Percentiles rank a stretch among this genome's conserved stretches.
These are phyloP conservation scores for Evansstolkia leycettana DNA, from an alignment of 495 filamentous ascomycete species.

Conservation along the genomic window DNA sequence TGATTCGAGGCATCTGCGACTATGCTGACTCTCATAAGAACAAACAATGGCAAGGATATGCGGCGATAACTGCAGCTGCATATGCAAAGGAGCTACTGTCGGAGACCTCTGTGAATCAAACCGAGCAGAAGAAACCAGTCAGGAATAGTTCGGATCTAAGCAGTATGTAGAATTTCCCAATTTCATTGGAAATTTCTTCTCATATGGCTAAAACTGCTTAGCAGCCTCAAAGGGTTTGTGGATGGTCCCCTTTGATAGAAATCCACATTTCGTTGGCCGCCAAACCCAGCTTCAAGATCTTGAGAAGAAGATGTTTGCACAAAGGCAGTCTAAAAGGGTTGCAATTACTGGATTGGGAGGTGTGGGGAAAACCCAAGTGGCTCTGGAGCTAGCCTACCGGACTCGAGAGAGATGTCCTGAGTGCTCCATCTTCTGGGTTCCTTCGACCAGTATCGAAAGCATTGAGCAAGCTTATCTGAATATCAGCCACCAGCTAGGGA, in stretches of 20 bases:
- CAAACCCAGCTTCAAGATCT: constrained; percentile 10
- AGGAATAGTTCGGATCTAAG: no score
- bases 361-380: constrained; percentile 40
- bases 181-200: no score
- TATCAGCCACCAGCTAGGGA: constrained; percentile 18
- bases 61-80: constrained; percentile 11
- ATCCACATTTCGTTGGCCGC: constrained; percentile 17
- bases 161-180: no score
- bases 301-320: not conserved
- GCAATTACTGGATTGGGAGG: constrained; percentile 34
- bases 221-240: constrained; percentile 2
- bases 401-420: constrained; percentile 20
- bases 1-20: constrained; percentile 15
- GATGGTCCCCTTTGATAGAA: constrained; percentile 12
- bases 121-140: not conserved
- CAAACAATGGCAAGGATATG: constrained; percentile 13
- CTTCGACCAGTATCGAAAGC: constrained; percentile 20
- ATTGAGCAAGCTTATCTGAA: constrained; percentile 32
- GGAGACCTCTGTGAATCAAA: not conserved
- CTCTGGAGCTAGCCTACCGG: constrained; percentile 33
- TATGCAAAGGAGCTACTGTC: constrained; percentile 6
- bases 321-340: constrained; percentile 2
- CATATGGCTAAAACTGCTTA: not conserved
- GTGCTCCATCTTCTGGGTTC: constrained; percentile 42
- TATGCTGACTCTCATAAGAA: constrained; percentile 17